Conservation (phyloP, 2,329 filamentous ascomycete species). For the Colletotrichum melonis region DNA sequence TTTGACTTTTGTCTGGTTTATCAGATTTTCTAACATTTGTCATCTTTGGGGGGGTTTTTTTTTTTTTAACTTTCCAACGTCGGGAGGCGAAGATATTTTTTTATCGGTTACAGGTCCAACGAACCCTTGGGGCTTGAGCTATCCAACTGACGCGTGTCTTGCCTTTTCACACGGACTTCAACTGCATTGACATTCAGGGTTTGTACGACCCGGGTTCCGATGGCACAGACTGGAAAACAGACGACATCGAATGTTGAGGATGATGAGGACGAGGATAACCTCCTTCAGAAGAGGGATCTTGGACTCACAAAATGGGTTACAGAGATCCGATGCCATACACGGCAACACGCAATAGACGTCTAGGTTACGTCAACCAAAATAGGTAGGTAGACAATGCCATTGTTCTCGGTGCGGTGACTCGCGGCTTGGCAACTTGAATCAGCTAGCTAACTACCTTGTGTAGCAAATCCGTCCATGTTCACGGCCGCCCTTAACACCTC, state of each 20-base stretch:
- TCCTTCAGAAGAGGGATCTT: not conserved
- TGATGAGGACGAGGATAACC: not conserved
- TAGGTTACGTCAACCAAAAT: not conserved
- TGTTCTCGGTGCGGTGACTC: not conserved
- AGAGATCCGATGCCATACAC: not conserved
- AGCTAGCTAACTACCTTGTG: not conserved
- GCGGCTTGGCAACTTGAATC: not conserved
- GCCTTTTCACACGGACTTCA: not conserved
- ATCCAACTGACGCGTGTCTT: not conserved
- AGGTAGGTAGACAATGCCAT: not conserved
- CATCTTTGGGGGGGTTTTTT: not conserved
- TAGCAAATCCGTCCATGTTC: not conserved
- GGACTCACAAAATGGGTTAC: not conserved
- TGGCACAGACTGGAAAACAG: not conserved
- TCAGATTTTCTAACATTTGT: not conserved
- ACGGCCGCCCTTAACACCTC: not conserved
- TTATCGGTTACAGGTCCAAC: not conserved
- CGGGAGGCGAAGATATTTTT: not conserved
- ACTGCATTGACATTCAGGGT: not conserved
- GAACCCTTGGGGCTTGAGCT: not conserved
- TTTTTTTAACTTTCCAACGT: not conserved
- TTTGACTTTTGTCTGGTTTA: not conserved
- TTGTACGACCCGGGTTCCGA: not conserved
- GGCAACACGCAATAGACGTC: not conserved
- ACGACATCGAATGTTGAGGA: not conserved